These are phyloP conservation scores for Fomitopsis pulvina DNA, from an alignment of 768 basidiomycete species.

Conservation along the genomic window DNA sequence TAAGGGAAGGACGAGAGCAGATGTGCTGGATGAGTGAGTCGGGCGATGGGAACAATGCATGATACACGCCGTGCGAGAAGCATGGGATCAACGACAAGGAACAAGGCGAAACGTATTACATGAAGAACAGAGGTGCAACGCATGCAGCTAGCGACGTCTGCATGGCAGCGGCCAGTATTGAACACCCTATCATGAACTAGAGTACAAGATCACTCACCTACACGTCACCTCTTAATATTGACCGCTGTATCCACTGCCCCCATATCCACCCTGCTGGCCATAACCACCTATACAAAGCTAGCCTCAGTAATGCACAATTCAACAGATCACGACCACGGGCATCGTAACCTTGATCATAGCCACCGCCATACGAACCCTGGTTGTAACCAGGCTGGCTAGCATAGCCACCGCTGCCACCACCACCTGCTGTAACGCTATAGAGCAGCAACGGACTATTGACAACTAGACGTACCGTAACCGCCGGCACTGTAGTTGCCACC, in stretches of 20 bases:
- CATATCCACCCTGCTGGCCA: conserved; percentile 16
- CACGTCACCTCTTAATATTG: background rate
- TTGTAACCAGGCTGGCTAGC: conserved; percentile 22
- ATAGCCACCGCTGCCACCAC: conserved; percentile 24
- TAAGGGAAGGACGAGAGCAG: conserved; percentile 33
- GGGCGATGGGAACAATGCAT: conserved; percentile 13
- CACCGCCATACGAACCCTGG: conserved; percentile 22
- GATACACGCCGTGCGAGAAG: conserved; percentile 5
- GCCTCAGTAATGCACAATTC: conserved; percentile 1
- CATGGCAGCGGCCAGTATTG: background rate
- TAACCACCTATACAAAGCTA: conserved; percentile 8
- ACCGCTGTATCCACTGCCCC: conserved; percentile 23
- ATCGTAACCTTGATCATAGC: conserved; percentile 11
- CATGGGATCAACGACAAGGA: background rate
- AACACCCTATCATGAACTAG: conserved; percentile 24
- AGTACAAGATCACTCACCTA: conserved; percentile 13
- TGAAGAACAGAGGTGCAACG: conserved; percentile 7
- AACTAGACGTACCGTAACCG: background rate
- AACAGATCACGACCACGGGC: background rate
- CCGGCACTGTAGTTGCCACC: background rate
- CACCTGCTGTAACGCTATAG: background rate
- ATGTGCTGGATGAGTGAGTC: conserved; percentile 31
- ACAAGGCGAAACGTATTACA: background rate
- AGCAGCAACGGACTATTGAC: background rate
- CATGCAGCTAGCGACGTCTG: conserved; percentile 6